phyloP scores from a whole-genome alignment of 2,329 filamentous ascomycete species.

The Paracamarosporium sp. region DNA sequence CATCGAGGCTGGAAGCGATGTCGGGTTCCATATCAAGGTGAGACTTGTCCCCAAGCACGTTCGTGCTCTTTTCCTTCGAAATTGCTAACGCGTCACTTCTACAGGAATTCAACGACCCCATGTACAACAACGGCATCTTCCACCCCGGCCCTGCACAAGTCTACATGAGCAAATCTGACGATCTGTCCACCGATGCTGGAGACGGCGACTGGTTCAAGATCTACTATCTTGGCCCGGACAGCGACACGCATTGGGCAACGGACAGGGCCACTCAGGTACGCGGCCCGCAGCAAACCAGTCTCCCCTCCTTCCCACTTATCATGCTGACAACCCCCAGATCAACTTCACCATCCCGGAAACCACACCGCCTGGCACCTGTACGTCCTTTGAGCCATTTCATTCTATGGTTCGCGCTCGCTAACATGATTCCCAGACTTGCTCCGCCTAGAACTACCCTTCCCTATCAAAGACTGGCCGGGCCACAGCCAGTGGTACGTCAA shows the following conservation, averaged over 20 bases:
- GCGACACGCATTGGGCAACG: conserved; percentile 4
- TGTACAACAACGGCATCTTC: conserved; percentile 10
- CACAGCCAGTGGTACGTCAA: conserved; percentile 18
- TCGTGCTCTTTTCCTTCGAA: too few relatives aligned
- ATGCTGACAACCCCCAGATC: conserved; percentile 1
- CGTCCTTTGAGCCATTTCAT: neutral
- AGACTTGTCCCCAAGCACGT: neutral
- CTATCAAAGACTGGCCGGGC: conserved; percentile 8
- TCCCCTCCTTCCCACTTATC: too few relatives aligned
- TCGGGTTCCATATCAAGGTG: conserved; percentile 10
- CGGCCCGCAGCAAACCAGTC: too few relatives aligned
- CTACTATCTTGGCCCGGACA: conserved; percentile 7
- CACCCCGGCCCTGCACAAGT: conserved; percentile 13
- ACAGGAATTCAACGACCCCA: neutral
- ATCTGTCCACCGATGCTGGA: conserved; percentile 7
- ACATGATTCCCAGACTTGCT: conserved; percentile 6
- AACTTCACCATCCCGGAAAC: conserved; percentile 9
- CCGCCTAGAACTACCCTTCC: conserved; percentile 12
- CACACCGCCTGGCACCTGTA: conserved; percentile 9
- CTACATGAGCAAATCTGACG: conserved; percentile 10
- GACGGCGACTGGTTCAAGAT: conserved; percentile 19
- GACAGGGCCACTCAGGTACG: conserved; percentile 1
- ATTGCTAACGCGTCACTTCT: neutral
- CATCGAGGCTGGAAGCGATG: conserved; percentile 6
- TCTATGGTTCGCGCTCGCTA: neutral